Percentiles rank a stretch among this genome's conserved stretches.
Conservation (phyloP, 306 rosid species). For the Sicyos baderoa region DNA sequence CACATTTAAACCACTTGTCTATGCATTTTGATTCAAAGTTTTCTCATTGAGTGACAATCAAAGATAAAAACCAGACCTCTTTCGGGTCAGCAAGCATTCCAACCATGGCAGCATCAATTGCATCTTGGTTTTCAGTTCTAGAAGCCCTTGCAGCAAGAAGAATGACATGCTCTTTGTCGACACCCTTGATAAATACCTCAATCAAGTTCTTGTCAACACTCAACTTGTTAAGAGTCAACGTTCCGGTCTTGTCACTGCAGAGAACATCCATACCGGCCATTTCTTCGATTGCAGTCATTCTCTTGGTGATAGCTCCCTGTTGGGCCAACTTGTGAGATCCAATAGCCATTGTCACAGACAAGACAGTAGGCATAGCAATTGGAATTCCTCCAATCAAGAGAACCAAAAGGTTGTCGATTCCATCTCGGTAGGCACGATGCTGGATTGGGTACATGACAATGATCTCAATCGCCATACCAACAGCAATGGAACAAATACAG, state of each 20-base stretch:
- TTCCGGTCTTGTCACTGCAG: conserved; percentile 98
- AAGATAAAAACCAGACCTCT: conserved; percentile 48
- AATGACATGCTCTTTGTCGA: conserved; percentile 70
- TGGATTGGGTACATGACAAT: conserved; percentile 96
- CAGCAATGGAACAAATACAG: conserved; percentile 87
- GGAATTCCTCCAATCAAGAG: conserved; percentile 99
- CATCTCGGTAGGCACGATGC: conserved; percentile 66
- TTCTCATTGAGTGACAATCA: neutral
- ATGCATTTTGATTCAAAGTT: neutral
- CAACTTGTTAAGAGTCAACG: conserved; percentile 92
- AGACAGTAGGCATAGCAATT: conserved; percentile 97
- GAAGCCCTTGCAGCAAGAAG: conserved; percentile 94
- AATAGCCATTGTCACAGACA: conserved; percentile 98
- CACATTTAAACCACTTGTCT: neutral
- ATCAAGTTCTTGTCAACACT: conserved; percentile 74
- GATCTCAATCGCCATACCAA: conserved; percentile 82
- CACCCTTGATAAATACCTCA: conserved; percentile 76
- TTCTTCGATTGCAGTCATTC: conserved; percentile 99
- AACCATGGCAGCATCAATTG: conserved; percentile 94
- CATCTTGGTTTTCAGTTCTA: conserved; percentile 91
- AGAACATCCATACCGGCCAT: conserved; percentile 99
- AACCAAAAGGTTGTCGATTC: conserved; percentile 91
- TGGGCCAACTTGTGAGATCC: conserved; percentile 95
- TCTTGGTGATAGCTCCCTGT: conserved; percentile 96
- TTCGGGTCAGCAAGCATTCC: conserved; percentile 98